A percentile compares a stretch with the other conserved stretches of the same genome.
Evolutionary conservation across 2,329 filamentous ascomycete genomes (phyloP).

Genomic region (Cordyceps militaris): DNA sequence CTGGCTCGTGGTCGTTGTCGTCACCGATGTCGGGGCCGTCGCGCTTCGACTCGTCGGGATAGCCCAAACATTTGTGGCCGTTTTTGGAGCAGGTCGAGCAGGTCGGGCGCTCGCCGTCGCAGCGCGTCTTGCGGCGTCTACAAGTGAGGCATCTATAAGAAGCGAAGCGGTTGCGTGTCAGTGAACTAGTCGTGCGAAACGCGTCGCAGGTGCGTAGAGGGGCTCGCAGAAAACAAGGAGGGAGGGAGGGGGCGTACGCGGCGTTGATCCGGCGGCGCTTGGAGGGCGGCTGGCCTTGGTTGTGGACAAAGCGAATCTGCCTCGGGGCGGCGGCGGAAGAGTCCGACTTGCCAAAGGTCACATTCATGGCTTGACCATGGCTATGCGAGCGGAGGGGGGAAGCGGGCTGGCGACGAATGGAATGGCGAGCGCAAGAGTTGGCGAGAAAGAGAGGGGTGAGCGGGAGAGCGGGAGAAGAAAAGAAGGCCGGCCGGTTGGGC

Average conservation of each 20-base stretch:
- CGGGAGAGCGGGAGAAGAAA: not conserved
- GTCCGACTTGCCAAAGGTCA: constrained; percentile 23
- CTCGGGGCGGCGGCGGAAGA: constrained; percentile 32
- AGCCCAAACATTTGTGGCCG: constrained; percentile 62
- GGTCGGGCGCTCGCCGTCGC: constrained; percentile 63
- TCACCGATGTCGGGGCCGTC: constrained; percentile 26
- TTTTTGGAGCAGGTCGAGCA: constrained; percentile 69
- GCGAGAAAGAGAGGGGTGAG: not conserved
- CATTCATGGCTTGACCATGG: constrained; percentile 16
- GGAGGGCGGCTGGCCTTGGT: constrained; percentile 71
- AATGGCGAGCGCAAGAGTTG: not conserved
- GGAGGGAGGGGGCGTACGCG: constrained; percentile 48
- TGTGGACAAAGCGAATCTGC: constrained; percentile 73
- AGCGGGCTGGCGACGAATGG: not conserved
- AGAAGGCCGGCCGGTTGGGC: not conserved
- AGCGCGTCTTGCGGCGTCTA: constrained; percentile 68
- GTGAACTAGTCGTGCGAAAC: not conserved
- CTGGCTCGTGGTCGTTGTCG: constrained; percentile 24
- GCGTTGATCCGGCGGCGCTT: constrained; percentile 74
- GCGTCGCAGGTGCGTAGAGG: not conserved
- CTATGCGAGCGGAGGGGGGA: not conserved
- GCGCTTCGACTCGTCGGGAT: constrained; percentile 40
- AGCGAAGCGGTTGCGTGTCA: not conserved
- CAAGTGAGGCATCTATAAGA: constrained; percentile 58
- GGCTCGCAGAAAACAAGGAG: not conserved